Base-by-base conservation (phyloP, 352 stramenopile species). In the Globisporangium yorkense region DNA sequence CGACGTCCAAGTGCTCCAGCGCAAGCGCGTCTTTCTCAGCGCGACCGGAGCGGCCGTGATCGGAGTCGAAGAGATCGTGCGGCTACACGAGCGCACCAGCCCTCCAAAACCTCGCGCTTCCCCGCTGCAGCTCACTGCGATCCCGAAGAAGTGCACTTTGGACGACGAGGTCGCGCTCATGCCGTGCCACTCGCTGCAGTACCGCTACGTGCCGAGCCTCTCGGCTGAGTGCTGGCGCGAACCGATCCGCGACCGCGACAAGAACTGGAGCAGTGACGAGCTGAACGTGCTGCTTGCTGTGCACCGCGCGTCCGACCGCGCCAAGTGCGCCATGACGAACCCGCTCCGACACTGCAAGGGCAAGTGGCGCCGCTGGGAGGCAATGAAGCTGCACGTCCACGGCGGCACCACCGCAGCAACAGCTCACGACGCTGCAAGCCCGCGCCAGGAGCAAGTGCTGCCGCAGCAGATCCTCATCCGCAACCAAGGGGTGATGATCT, bases 131-230 rank as follows among this genome's bases (percentile, higher is more conserved):
- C 68, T 90, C 20, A 46, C 69, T n/a, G 40, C 57, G 21, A 56
- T 85, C 5, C 75, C 80, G 1, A 76, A 75, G 24, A 87, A 84
- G 48, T 84, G 76, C 43, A 48, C 71, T 21, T 33, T 44, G 9
- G 51, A 66, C 1, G 80, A 90, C 52, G 80, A 90, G 58, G 48
- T 87, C 16, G 75, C 80, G 21, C 70, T 90, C n/a, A 90, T 90
- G 80, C 80, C 80, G 2, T 90, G 80, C 46, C 72, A 88, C 64
- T 77, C 75, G 21, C 53, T 86, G 2, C 63, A 71, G 24, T 71
- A 87, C 27, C 72, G 80, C 5, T 71, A 63, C 16, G 63, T 68
- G 16, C 59, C 72, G 29, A 63, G 59, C 39, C 61, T 75, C 18
- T 40, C 43, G 27, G 66, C 61, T 18, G 80, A 90, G 57, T 56